Evolutionary conservation across 257 asterid genomes (phyloP).

Genomic region (Plantago major): DNA sequence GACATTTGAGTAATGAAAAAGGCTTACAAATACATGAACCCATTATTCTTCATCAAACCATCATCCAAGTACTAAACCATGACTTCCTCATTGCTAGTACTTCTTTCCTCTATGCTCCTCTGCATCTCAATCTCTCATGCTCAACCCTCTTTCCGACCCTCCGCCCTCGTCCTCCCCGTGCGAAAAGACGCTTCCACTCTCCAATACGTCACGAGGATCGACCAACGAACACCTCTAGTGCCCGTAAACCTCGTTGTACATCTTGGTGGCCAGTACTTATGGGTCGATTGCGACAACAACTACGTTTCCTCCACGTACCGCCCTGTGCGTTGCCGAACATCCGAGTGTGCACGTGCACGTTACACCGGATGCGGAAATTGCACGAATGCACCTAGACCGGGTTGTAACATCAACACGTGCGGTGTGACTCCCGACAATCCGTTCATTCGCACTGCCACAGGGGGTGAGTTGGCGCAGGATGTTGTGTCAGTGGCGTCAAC

Average conservation of each 20-base stretch:
- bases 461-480: conserved; percentile 61
- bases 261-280: conserved; percentile 58
- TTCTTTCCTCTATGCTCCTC: conserved; percentile 19
- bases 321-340: conserved; percentile 51
- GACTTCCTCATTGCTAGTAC: conserved; percentile 13
- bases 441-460: conserved; percentile 25
- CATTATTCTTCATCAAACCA: not conserved
- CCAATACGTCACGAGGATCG: conserved; percentile 47
- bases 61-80: not conserved
- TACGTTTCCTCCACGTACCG: conserved; percentile 52
- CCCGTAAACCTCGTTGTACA: conserved; percentile 49
- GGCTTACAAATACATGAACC: not conserved
- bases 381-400: conserved; percentile 38
- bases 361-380: conserved; percentile 38
- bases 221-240: conserved; percentile 55
- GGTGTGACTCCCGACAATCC: conserved; percentile 36
- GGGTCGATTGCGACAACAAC: conserved; percentile 63
- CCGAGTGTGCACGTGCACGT: conserved; percentile 46
- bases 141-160: conserved; percentile 44
- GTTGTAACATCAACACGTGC: conserved; percentile 60
- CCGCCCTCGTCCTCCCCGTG: conserved; percentile 46
- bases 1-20: not conserved
- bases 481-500: conserved; percentile 38
- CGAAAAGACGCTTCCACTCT: conserved; percentile 53
- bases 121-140: conserved; percentile 20